phyloP scores from a whole-genome alignment of 1,284 basidiomycete species.

The Sphagnurus paluster region DNA sequence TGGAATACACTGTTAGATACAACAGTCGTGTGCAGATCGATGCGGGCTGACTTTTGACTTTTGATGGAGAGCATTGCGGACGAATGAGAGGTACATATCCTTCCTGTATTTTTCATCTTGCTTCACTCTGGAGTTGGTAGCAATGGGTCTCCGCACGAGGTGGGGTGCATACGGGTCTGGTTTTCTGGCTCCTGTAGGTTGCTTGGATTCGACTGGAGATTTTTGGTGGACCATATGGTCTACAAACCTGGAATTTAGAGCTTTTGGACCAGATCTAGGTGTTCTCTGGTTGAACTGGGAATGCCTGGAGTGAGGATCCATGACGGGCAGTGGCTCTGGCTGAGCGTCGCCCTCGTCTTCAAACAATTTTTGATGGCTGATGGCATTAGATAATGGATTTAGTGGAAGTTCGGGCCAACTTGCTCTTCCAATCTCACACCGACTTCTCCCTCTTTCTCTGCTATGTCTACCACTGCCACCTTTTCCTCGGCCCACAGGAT shows the following conservation, averaged over 20 bases:
- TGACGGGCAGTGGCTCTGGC: slow-evolving; percentile 28
- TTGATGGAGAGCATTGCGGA: slow-evolving; percentile 80
- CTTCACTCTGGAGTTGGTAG: slow-evolving; percentile 75
- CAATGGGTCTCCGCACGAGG: slow-evolving; percentile 58
- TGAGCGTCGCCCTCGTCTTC: not conserved
- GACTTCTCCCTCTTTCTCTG: slow-evolving; percentile 20
- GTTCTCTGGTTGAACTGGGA: slow-evolving; percentile 72
- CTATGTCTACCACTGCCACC: slow-evolving; percentile 51
- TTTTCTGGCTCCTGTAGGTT: slow-evolving; percentile 31
- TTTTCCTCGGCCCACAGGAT: slow-evolving; percentile 80
- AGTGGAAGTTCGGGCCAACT: slow-evolving; percentile 2
- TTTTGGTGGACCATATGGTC: slow-evolving; percentile 39
- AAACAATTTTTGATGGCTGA: slow-evolving; percentile 24
- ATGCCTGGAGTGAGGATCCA: slow-evolving; percentile 75
- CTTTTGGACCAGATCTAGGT: slow-evolving; percentile 62
- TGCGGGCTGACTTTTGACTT: slow-evolving; percentile 56
- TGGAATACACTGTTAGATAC: slow-evolving; percentile 25
- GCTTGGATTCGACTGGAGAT: slow-evolving; percentile 43
- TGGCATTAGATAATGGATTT: slow-evolving; percentile 14
- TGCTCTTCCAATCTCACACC: slow-evolving; percentile 7
- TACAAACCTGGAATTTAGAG: slow-evolving; percentile 44
- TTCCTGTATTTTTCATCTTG: slow-evolving; percentile 73
- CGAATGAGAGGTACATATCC: slow-evolving; percentile 84
- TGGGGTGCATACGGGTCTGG: slow-evolving; percentile 30
- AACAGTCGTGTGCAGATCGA: slow-evolving; percentile 14